A percentile compares a stretch with the other conserved stretches of the same genome.
Evolutionary conservation across 2,329 filamentous ascomycete genomes (phyloP).

Genomic region (Ophiostoma novo-ulmi): DNA sequence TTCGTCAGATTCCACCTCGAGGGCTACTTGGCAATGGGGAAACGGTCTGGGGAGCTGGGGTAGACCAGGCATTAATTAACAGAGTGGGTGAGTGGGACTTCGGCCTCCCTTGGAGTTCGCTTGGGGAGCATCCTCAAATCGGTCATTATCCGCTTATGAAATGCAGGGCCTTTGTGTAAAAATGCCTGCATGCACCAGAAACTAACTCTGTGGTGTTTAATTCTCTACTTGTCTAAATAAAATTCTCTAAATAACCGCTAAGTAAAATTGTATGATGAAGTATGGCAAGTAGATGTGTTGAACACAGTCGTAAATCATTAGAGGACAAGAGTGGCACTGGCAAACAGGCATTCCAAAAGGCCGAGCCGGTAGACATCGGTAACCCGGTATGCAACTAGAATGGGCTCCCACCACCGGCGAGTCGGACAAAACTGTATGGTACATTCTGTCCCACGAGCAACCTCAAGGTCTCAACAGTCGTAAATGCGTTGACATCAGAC

Average conservation of each 20-base stretch:
- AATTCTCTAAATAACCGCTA: neutral
- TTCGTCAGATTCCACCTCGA: neutral
- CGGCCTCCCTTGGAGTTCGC: neutral
- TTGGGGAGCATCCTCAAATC: neutral
- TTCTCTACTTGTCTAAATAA: neutral
- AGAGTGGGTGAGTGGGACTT: neutral
- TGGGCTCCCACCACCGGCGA: constrained; percentile 55
- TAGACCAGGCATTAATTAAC: neutral
- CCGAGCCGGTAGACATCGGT: no score
- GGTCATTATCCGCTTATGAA: neutral
- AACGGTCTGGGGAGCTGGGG: constrained; percentile 8
- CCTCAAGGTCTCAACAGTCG: constrained; percentile 73
- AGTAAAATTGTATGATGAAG: neutral
- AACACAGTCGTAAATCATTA: neutral
- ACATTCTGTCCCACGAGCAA: constrained; percentile 81
- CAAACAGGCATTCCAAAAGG: neutral
- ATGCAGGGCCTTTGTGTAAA: neutral
- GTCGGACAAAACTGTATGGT: constrained; percentile 77
- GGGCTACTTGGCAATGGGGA: neutral
- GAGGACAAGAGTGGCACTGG: neutral
- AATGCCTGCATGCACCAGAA: neutral
- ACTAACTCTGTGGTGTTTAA: neutral
- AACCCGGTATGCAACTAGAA: constrained; percentile 34
- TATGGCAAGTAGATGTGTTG: neutral
- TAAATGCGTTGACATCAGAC: constrained; percentile 76